Base-by-base conservation (phyloP, 1,284 basidiomycete genomes). In the Microbotryum scabiosae region DNA sequence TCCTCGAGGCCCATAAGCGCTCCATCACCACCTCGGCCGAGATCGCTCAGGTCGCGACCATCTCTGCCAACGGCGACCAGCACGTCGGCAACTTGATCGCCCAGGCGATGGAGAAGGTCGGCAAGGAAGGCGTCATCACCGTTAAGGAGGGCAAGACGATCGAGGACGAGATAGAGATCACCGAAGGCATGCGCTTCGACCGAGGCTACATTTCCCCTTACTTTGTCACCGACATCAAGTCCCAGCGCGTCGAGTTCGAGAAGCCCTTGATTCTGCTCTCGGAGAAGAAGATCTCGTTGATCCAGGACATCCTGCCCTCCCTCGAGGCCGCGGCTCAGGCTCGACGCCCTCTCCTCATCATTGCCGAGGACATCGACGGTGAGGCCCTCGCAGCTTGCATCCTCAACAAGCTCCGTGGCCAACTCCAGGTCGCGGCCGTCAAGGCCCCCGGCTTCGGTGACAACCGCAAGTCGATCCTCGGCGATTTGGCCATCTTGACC, bases 51-150 rank as follows among this genome's bases (percentile, higher is more conserved):
- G 93, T 98, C 66, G 94, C 94, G 21, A 98, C 94, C 71, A 98
- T 98, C 77, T 96, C 91, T 49, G 94, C 93, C 60, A 98, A 98
- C 77, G 94, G 93, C 64, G 93, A 97, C 78, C 81, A 79, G 23
- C 92, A 97, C 76, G 84, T 98, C 70, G 94, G 94, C 59, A 85
- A 87, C 76, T 84, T 98, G 73, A 97, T 97, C 77, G 92, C 94
- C n/a, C 90, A 92, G 74, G 94, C 94, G 3, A 97, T 97, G 94
- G 94, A 97, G 79, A 97, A 97, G 78, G 94, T 97, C 66, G 94
- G 94, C 75, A 97, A 97, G 81, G 94, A 98, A 79, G 94, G 94
- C 76, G 94, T 97, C 75, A 97, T 98, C 80, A 98, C 94, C 64
- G 93, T 98, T 77, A 26, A 96, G 82, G 94, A 97, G 78, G 94